Conservation (phyloP, 306 rosid genomes). For the Trifolium dubium region DNA sequence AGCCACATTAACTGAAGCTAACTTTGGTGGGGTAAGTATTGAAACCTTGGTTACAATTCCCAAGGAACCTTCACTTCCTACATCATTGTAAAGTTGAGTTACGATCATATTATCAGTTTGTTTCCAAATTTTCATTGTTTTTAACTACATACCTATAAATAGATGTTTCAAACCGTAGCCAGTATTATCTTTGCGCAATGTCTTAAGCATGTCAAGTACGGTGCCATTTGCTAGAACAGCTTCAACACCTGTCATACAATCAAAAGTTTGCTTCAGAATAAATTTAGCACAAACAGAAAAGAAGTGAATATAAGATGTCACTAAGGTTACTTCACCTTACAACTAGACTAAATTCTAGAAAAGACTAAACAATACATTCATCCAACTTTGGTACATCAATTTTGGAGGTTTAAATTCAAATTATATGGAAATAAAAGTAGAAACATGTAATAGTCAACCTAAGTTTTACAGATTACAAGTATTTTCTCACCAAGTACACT, state of each 20-base stretch:
- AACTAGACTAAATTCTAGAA: constrained; percentile 38
- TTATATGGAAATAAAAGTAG: constrained; percentile 28
- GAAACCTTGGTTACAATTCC: constrained; percentile 95
- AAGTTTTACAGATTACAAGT: constrained; percentile 16
- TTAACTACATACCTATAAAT: constrained; percentile 71
- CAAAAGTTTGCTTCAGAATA: constrained; percentile 41
- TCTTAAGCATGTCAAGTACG: constrained; percentile 89
- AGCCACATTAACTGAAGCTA: constrained; percentile 79
- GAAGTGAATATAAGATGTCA: constrained; percentile 32
- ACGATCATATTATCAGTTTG: constrained; percentile 31
- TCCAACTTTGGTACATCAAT: constrained; percentile 18
- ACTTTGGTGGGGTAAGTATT: constrained; percentile 88
- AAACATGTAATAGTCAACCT: constrained; percentile 34
- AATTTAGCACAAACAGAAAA: constrained; percentile 28
- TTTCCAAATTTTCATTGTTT: constrained; percentile 34
- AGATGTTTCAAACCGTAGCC: constrained; percentile 94
- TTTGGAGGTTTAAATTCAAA: constrained; percentile 23
- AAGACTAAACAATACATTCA: constrained; percentile 21
- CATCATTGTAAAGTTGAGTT: constrained; percentile 41
- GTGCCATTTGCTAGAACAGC: constrained; percentile 92
- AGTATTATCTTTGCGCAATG: constrained; percentile 93
- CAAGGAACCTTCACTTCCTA: constrained; percentile 98
- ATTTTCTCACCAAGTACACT: constrained; percentile 76
- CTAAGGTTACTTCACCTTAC: constrained; percentile 26
- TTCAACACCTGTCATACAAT: constrained; percentile 72